These are phyloP conservation scores for Bruguiera gymnorhiza DNA, from an alignment of 345 rosid genomes.

Conservation along the genomic window DNA sequence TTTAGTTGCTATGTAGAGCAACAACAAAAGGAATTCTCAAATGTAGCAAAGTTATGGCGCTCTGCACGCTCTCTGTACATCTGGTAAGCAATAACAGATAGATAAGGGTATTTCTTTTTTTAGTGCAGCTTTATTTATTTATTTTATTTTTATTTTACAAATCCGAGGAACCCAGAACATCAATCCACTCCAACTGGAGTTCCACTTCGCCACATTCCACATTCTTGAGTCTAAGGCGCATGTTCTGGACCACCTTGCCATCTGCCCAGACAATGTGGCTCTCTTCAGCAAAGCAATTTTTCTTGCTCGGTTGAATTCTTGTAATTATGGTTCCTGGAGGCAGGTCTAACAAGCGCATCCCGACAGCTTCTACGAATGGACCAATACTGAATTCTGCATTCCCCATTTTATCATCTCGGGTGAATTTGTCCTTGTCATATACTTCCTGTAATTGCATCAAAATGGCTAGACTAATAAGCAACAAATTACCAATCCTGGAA, in stretches of 20 bases:
- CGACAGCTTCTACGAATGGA: constrained; percentile 20
- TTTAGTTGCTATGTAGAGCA: too few species aligned
- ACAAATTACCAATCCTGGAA: not conserved
- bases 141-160: not conserved
- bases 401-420: constrained; percentile 84
- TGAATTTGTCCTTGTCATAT: constrained; percentile 66
- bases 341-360: constrained; percentile 17
- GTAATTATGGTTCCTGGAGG: constrained; percentile 57
- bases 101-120: not conserved
- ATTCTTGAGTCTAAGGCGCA: constrained; percentile 49
- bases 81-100: too few species aligned
- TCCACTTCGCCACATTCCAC: constrained; percentile 67
- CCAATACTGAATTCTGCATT: constrained; percentile 47
- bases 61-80: too few species aligned
- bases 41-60: too few species aligned
- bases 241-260: constrained; percentile 54
- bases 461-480: not conserved
- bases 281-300: constrained; percentile 60
- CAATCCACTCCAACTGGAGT: constrained; percentile 59
- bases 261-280: constrained; percentile 47
- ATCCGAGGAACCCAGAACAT: constrained; percentile 39
- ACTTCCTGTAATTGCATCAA: constrained; percentile 40
- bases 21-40: too few species aligned
- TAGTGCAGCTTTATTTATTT: not conserved
- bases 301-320: constrained; percentile 43